These are phyloP conservation scores for Mangifera indica DNA, from an alignment of 345 rosid species.

Conservation along the genomic window DNA sequence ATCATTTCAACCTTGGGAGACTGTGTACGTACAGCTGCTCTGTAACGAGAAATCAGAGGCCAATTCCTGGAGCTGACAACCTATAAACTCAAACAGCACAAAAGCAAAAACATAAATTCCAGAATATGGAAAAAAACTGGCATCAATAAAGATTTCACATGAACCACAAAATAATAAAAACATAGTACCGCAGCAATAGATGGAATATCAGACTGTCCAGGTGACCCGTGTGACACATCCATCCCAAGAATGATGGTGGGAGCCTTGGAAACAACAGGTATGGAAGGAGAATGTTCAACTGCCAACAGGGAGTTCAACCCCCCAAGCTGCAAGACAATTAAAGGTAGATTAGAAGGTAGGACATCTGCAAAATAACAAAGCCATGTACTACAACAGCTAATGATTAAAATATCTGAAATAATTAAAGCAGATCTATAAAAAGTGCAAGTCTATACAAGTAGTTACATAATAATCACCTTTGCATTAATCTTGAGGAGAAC, in stretches of 20 bases:
- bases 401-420: neutral
- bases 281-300: constrained; percentile 59
- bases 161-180: neutral
- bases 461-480: constrained; percentile 23
- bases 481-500: constrained; percentile 52
- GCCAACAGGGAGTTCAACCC: constrained; percentile 75
- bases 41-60: constrained; percentile 80
- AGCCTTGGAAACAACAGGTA: constrained; percentile 61
- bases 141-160: neutral
- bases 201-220: constrained; percentile 78
- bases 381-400: neutral
- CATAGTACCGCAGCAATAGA: constrained; percentile 83
- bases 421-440: neutral
- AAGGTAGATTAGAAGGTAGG: neutral
- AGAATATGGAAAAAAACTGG: neutral
- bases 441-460: neutral
- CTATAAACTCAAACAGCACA: constrained; percentile 17
- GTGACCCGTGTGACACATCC: constrained; percentile 98
- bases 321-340: constrained; percentile 59
- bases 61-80: constrained; percentile 87
- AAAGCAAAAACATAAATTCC: neutral
- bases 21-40: constrained; percentile 88
- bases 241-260: constrained; percentile 91
- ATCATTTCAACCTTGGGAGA: constrained; percentile 89
- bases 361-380: neutral